These are phyloP conservation scores for Naganishia onofrii DNA, from an alignment of 768 basidiomycete species.

Conservation along the genomic window DNA sequence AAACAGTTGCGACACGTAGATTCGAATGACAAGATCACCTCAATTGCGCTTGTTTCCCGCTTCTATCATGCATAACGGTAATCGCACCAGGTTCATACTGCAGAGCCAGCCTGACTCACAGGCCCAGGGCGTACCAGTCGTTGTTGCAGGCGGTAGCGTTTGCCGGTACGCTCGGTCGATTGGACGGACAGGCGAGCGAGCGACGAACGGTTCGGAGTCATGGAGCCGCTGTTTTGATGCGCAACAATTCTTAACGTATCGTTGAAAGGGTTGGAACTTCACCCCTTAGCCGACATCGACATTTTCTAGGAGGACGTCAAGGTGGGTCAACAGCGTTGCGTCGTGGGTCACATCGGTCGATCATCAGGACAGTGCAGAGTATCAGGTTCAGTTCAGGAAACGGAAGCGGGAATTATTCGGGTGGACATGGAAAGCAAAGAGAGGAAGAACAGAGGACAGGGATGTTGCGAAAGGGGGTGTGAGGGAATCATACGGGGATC, in stretches of 20 bases:
- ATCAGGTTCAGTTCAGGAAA: not conserved
- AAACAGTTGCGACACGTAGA: not conserved
- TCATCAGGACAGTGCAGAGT: not conserved
- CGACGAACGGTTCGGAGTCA: slow-evolving; percentile 3
- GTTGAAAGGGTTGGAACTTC: not conserved
- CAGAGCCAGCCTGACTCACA: not conserved
- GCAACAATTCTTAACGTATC: not conserved
- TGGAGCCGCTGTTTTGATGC: not conserved
- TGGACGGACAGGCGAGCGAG: not conserved
- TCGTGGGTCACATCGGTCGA: slow-evolving; percentile 1
- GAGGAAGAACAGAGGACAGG: no score
- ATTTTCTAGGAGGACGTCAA: slow-evolving; percentile 24
- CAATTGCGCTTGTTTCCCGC: not conserved
- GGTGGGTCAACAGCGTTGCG: slow-evolving; percentile 14
- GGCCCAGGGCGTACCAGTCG: not conserved
- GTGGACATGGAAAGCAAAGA: no score
- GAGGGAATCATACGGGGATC: no score
- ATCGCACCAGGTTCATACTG: not conserved
- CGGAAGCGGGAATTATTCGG: not conserved
- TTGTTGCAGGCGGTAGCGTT: not conserved
- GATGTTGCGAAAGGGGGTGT: no score
- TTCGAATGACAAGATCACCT: not conserved
- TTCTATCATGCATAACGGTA: not conserved
- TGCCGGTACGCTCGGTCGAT: not conserved
- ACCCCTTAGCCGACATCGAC: slow-evolving; percentile 24